Percentiles rank a stretch among this genome's conserved stretches.
These are phyloP conservation scores for Vicia faba DNA, from an alignment of 306 rosid species.

Conservation along the genomic window DNA sequence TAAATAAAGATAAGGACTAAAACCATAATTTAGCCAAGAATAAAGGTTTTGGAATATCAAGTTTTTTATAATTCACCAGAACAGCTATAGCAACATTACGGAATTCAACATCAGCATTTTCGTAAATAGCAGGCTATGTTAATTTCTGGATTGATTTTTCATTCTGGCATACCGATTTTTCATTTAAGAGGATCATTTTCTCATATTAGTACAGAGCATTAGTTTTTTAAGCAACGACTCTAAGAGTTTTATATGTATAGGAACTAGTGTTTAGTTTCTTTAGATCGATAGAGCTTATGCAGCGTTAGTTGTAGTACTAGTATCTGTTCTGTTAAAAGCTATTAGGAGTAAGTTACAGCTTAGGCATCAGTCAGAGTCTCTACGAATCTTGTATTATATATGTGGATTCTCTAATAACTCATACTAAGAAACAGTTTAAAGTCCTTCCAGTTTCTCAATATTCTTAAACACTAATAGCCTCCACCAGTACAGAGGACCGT, in stretches of 20 bases:
- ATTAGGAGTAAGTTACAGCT: slow-evolving; percentile 11
- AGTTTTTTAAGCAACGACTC: neutral
- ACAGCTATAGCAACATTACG: slow-evolving; percentile 10
- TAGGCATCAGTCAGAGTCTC: neutral
- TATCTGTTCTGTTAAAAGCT: neutral
- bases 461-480: slow-evolving; percentile 1
- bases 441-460: neutral
- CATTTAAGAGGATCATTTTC: slow-evolving; percentile 2
- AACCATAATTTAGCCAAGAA: neutral
- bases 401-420: neutral
- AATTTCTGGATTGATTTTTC: slow-evolving; percentile 2
- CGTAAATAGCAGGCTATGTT: neutral
- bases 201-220: neutral
- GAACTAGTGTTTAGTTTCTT: neutral
- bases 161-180: neutral
- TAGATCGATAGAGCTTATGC: neutral
- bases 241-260: neutral
- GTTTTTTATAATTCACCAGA: slow-evolving; percentile 4
- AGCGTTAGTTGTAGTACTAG: neutral
- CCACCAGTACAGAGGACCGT: neutral
- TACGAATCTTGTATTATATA: slow-evolving; percentile 5
- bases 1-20: neutral
- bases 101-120: neutral
- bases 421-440: neutral
- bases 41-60: neutral